Evolutionary conservation across 805 yeast genomes (phyloP), one percentile per base, ranked within the genome.

Genomic region (Scheffersomyces stipitis): DNA sequence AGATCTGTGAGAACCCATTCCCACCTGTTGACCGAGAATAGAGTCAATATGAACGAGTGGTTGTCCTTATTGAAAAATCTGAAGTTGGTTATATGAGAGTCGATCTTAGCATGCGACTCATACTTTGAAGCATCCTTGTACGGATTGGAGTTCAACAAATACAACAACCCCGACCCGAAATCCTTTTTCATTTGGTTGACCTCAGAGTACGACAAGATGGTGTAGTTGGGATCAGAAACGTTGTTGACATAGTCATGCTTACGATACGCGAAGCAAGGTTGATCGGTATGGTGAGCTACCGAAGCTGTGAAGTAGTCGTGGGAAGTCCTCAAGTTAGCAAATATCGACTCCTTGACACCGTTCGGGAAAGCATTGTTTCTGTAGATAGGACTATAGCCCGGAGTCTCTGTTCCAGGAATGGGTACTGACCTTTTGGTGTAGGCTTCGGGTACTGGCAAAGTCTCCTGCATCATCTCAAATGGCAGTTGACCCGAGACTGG

Each of bases 1-100:
- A 64, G 46, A 44, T 67, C 73, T 8, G 64, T 43, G 35, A 66
- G 47, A 3, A 56, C 42, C 73, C 73, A 67, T 38, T 67, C 72
- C 20, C 43, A 42, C 30, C 69, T 47, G 45, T 67, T 67, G 24
- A 56, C 56, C 1, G 68, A 49, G 44, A 52, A 66, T 18, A 66
- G 35, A 8, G 69, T 48, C 27, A 65, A 46, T 15, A 67, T 48
- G 34, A 66, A 67, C 7, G 66, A 62, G 33, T 40, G 35, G 26
- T 56, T 48, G 24, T 54, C 51, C n/a, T 44, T 23, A 36, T 40
- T 24, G 38, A 46, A 52, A n/a, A 18, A 18, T 5, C 17, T 15
- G 43, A 30, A 41, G 31, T 42, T 34, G 2, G 28, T 22, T 4
- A 8, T 24, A 35, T 56, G 62, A 26, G 34, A 12, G 30, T 45